Evolutionary conservation across 2,329 filamentous ascomycete genomes (phyloP).

Genomic region (Talaromyces sp.): DNA sequence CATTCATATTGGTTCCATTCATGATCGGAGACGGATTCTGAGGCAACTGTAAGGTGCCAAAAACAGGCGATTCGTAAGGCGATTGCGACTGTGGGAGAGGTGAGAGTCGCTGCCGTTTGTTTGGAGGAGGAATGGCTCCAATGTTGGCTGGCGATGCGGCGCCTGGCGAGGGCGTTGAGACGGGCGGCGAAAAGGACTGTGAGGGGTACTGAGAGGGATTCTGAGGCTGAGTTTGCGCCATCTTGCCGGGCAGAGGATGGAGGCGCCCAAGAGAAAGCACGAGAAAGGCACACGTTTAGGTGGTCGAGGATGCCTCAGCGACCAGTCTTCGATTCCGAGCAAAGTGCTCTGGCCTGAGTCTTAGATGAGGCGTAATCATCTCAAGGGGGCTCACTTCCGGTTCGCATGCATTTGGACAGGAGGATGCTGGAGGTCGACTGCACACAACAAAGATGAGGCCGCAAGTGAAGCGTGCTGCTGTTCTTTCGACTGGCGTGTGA

Average conservation of each 20-base stretch:
- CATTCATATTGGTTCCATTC: constrained; percentile 47
- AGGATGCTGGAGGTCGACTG: not conserved
- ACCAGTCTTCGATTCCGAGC: constrained; percentile 27
- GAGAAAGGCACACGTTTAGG: not conserved
- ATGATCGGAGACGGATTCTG: constrained; percentile 26
- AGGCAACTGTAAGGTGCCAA: constrained; percentile 44
- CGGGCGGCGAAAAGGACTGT: constrained; percentile 57
- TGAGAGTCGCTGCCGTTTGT: constrained; percentile 68
- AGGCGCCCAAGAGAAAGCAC: not conserved
- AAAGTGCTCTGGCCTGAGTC: constrained; percentile 34
- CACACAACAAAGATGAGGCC: not conserved
- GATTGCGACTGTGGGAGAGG: constrained; percentile 60
- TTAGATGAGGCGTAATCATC: constrained; percentile 34
- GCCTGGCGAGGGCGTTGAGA: constrained; percentile 58
- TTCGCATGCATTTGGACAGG: not conserved
- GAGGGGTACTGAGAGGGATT: constrained; percentile 40
- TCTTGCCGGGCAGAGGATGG: constrained; percentile 26
- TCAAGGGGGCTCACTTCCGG: constrained; percentile 21
- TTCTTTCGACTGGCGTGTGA: not conserved
- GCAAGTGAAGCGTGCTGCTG: not conserved
- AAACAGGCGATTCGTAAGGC: constrained; percentile 61
- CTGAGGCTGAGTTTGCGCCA: constrained; percentile 56
- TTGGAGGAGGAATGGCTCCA: constrained; percentile 59
- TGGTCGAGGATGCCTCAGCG: constrained; percentile 5
- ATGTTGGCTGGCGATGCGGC: constrained; percentile 47